Evolutionary conservation across 345 rosid species (phyloP).

Genomic region (Pistacia atlantica): DNA sequence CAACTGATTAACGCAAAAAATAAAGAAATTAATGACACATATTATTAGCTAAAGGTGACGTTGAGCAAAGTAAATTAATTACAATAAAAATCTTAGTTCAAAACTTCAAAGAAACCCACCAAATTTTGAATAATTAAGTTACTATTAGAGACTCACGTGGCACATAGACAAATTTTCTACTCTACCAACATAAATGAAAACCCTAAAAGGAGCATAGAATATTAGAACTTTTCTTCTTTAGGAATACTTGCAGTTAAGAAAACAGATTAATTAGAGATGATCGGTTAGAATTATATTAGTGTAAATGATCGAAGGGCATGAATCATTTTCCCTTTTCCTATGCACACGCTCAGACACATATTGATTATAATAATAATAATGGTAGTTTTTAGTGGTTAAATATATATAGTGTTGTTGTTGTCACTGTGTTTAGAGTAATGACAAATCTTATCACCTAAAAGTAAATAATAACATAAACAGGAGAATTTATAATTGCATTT

Average conservation of each 20-base stretch:
- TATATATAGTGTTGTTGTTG: neutral
- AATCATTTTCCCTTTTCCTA: constrained; percentile 15
- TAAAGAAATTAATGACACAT: neutral
- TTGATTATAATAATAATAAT: constrained; percentile 16
- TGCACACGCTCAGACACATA: constrained; percentile 14
- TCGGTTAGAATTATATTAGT: constrained; percentile 12
- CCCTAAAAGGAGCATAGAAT: neutral
- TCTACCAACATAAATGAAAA: neutral
- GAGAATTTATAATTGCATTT: constrained; percentile 35
- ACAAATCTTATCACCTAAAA: constrained; percentile 29
- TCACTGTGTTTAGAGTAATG: neutral
- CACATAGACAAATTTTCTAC: neutral
- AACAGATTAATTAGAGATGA: neutral
- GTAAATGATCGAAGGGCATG: neutral
- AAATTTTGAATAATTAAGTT: no score
- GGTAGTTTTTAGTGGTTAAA: constrained; percentile 18
- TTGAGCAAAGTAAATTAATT: neutral
- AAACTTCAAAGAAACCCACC: neutral
- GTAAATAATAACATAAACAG: constrained; percentile 8
- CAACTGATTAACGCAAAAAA: neutral
- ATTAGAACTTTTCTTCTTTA: neutral
- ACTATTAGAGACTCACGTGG: neutral
- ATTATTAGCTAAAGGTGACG: neutral
- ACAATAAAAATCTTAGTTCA: neutral
- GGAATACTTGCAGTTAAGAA: neutral